phyloP scores from a whole-genome alignment of 768 basidiomycete genomes.

The Thelephora ganbajun region DNA sequence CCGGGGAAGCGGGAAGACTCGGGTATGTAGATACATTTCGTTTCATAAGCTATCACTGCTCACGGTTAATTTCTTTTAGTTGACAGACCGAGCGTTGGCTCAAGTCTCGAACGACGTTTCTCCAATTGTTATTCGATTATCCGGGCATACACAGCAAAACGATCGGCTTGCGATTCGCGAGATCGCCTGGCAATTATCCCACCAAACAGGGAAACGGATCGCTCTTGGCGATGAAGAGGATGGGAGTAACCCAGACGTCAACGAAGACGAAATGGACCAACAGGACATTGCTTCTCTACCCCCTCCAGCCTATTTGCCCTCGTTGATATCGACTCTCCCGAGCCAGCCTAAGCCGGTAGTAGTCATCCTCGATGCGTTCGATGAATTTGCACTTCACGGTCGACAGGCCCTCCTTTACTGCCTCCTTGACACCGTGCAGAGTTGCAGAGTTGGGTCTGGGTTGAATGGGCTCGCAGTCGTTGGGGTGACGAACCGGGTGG shows the following conservation, averaged over 20 bases:
- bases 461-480: conserved; percentile 71
- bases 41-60: background rate
- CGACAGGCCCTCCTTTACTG: conserved; percentile 92
- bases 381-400: conserved; percentile 84
- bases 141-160: conserved; percentile 73
- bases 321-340: conserved; percentile 62
- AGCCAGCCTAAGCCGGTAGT: conserved; percentile 70
- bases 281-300: conserved; percentile 40
- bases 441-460: conserved; percentile 45
- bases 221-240: conserved; percentile 30
- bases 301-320: conserved; percentile 56
- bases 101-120: conserved; percentile 21
- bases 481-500: conserved; percentile 76
- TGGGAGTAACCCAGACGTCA: conserved; percentile 16
- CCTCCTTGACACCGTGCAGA: conserved; percentile 87
- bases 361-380: conserved; percentile 83
- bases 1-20: conserved; percentile 75
- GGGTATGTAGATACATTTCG: conserved; percentile 28
- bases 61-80: conserved; percentile 20
- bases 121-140: conserved; percentile 69
- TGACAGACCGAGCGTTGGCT: conserved; percentile 44
- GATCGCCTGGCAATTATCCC: conserved; percentile 71
- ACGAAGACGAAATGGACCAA: conserved; percentile 23
- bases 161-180: conserved; percentile 88
- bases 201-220: conserved; percentile 51